These are phyloP conservation scores for Zasmidium angulare DNA, from an alignment of 2,329 filamentous ascomycete genomes.

Conservation along the genomic window DNA sequence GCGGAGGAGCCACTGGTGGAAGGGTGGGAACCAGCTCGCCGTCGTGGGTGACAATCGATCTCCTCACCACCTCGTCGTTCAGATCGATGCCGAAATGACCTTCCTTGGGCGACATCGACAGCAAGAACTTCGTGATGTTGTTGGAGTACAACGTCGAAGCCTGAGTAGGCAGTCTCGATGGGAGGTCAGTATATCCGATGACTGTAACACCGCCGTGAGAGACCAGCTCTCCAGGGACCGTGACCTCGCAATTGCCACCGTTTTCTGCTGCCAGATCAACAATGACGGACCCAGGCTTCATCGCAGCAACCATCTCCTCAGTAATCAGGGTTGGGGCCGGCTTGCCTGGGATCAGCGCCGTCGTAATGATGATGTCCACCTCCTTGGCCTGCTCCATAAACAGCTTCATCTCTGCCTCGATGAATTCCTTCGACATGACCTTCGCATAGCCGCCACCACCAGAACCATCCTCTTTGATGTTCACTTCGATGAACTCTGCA, in stretches of 20 bases:
- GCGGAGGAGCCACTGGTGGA: conserved; percentile 65
- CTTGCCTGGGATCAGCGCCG: conserved; percentile 82
- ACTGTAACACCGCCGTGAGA: conserved; percentile 73
- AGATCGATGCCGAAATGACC: conserved; percentile 80
- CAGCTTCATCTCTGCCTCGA: conserved; percentile 88
- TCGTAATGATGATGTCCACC: conserved; percentile 90
- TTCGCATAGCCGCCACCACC: conserved; percentile 87
- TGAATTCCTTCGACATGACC: conserved; percentile 92
- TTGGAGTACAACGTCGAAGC: conserved; percentile 89
- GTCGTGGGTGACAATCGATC: conserved; percentile 77
- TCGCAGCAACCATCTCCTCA: conserved; percentile 74
- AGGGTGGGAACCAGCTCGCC: conserved; percentile 75
- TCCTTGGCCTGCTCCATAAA: conserved; percentile 85
- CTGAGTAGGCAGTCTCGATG: conserved; percentile 82
- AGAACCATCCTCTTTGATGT: conserved; percentile 78
- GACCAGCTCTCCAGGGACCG: conserved; percentile 65
- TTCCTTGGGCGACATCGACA: conserved; percentile 76
- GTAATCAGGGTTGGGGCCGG: conserved; percentile 83
- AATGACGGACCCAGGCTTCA: conserved; percentile 87
- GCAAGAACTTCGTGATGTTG: conserved; percentile 85
- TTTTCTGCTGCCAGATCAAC: conserved; percentile 87
- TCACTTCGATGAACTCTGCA: conserved; percentile 86
- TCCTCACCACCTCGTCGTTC: conserved; percentile 80
- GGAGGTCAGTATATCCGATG: conserved; percentile 75
- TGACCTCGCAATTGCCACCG: conserved; percentile 84